phyloP scores from a whole-genome alignment of 305 asterid species.

The Solanum hybrid region DNA sequence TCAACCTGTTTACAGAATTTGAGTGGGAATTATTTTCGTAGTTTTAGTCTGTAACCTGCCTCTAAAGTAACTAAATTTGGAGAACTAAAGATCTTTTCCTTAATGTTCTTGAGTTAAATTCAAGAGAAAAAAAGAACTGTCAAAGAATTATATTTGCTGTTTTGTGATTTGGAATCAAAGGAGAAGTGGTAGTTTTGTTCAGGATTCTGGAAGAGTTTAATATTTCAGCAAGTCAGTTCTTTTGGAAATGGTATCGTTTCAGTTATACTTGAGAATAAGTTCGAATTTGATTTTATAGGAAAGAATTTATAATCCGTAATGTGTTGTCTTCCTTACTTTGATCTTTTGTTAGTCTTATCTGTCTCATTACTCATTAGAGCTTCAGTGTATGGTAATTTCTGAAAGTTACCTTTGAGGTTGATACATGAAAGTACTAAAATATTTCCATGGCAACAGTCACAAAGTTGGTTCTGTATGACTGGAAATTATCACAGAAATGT shows the following conservation, averaged over 20 bases:
- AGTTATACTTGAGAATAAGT: background rate
- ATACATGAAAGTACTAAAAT: background rate
- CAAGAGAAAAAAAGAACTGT: background rate
- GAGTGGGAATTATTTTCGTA: background rate
- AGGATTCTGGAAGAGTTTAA: background rate
- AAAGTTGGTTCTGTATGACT: background rate
- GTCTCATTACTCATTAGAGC: background rate
- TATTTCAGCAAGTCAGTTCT: background rate
- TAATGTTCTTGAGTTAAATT: background rate
- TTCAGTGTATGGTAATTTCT: background rate
- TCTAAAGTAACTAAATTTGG: background rate
- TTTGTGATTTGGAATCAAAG: background rate
- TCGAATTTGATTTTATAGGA: background rate
- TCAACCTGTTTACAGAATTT: background rate
- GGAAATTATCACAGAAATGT: background rate
- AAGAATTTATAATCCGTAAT: background rate
- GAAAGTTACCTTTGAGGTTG: background rate
- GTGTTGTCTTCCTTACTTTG: background rate
- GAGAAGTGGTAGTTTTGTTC: background rate
- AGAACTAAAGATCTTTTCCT: background rate
- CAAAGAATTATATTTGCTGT: background rate
- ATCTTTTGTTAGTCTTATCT: background rate
- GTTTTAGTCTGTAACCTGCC: background rate
- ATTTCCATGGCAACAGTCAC: background rate
- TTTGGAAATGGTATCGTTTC: background rate